Percentiles rank a stretch among this genome's conserved stretches.
These are phyloP conservation scores for Cystoisospora suis DNA, from an alignment of 169 alveolate species.

Conservation along the genomic window DNA sequence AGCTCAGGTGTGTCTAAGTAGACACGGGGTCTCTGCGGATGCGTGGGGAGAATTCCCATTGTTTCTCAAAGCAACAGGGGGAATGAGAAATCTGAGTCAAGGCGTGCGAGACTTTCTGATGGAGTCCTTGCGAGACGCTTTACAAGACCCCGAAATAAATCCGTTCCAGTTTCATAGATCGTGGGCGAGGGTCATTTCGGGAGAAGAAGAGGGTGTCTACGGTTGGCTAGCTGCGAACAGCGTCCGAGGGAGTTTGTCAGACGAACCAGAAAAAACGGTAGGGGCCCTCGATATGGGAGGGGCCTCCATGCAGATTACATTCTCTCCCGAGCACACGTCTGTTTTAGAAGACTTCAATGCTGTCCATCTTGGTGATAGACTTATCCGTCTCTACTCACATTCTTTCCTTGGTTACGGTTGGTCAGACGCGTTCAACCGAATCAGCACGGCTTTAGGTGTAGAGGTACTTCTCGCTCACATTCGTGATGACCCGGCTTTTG, in stretches of 20 bases:
- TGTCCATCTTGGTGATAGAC: conserved; percentile 20
- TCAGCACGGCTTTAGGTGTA: background rate
- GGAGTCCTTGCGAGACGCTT: background rate
- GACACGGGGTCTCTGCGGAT: background rate
- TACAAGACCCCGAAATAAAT: background rate
- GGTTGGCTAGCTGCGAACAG: conserved; percentile 72
- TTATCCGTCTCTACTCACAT: conserved; percentile 53
- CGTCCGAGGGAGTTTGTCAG: conserved; percentile 38
- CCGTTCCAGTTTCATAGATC: conserved; percentile 7
- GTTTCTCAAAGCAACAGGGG: conserved; percentile 58
- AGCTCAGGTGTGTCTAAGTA: background rate
- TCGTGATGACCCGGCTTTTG: background rate
- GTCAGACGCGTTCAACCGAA: conserved; percentile 35
- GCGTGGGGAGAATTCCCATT: conserved; percentile 36
- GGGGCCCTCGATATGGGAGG: conserved; percentile 74
- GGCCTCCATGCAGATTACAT: conserved; percentile 68
- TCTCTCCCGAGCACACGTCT: conserved; percentile 44
- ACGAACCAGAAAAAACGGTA: conserved; percentile 50
- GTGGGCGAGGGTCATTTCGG: conserved; percentile 68
- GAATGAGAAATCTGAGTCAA: conserved; percentile 41
- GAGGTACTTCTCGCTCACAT: background rate
- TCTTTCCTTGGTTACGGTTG: conserved; percentile 62
- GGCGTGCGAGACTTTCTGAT: conserved; percentile 15
- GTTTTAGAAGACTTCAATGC: conserved; percentile 41
- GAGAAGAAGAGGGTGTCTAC: conserved; percentile 70